Base-by-base conservation (phyloP, 2,329 filamentous ascomycete species). In the Colletotrichum phormii region DNA sequence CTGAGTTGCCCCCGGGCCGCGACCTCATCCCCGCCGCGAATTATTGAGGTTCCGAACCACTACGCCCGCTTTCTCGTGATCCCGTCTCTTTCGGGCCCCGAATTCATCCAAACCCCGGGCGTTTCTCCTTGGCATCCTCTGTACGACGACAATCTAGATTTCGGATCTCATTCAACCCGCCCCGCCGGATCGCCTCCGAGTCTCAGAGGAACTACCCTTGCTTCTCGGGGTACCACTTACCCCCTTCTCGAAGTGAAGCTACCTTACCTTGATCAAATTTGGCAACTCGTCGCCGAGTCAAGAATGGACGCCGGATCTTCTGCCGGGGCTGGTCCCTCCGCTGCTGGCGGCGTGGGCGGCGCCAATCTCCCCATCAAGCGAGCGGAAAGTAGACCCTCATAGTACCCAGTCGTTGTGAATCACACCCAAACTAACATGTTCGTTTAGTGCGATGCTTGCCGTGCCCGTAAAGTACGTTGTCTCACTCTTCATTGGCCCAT, bases 391-490 rank as follows among this genome's bases (percentile, higher is more conserved):
- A 42, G 37, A 42, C 18, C n/a, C 46, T 15, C 22, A 26, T 8
- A 29, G 37, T 22, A 18, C 9, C 11, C 33, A 35, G n/a, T 15
- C n/a, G 31, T 29, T 15, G 1, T 22, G 15, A 42, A 58, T 12
- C n/a, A n/a, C 22, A 12, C 35, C 57, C 6, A 15, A 26, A 13
- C 67, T 74, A 64, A 74, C n/a, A 3, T 18, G 15, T 2, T 46
- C 24, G 18, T 37, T 15, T 53, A 81, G 80, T 81, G 80, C 64
- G 80, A 81, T 74, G 77, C 79, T 64, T 81, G 80, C 63, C 78
- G 79, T 72, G 77, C 79, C 61, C 79, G 80, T 66, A 81, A 81
- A 77, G 80, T 81, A 77, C 63, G 77, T 76, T 37, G 31, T 49
- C 42, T 49, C 42, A 4, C 7, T 6, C 42, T 49, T 49, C 18